These are phyloP conservation scores for Rhododendron williamsianum DNA, from an alignment of 148 eudicot species.

Conservation along the genomic window DNA sequence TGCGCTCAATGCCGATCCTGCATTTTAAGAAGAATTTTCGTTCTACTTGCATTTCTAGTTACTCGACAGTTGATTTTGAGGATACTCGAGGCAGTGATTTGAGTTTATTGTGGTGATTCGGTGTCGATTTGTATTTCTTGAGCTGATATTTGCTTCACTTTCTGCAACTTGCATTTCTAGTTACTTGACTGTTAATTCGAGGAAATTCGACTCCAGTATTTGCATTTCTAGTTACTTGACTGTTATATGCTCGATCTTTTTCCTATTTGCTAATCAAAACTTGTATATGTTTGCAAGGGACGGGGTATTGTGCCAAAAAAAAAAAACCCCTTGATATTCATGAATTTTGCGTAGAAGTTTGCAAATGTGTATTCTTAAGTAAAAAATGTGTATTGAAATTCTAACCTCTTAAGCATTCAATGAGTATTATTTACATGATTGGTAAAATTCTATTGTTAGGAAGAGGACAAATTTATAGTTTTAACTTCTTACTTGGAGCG, in stretches of 20 bases:
- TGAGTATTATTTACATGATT: background rate
- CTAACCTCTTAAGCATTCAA: background rate
- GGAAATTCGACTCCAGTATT: background rate
- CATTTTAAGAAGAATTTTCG: background rate
- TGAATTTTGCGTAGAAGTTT: background rate
- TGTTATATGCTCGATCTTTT: background rate
- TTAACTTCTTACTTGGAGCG: background rate
- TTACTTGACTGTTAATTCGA: background rate
- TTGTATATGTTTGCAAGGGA: background rate
- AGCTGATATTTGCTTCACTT: background rate
- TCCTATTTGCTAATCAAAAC: background rate
- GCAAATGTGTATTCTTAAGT: background rate
- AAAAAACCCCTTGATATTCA: background rate
- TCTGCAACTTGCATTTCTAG: conserved; percentile 28
- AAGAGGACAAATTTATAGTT: background rate
- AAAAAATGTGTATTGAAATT: background rate
- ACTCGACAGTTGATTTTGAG: background rate
- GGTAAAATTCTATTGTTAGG: background rate
- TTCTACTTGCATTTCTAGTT: background rate
- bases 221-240: too few relatives aligned
- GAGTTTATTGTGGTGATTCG: too few relatives aligned
- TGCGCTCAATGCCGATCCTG: background rate
- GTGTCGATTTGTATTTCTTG: background rate
- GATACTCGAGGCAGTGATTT: background rate
- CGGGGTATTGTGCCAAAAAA: background rate